phyloP scores from a whole-genome alignment of 768 basidiomycete genomes.

The Austroboletus eburneus region DNA sequence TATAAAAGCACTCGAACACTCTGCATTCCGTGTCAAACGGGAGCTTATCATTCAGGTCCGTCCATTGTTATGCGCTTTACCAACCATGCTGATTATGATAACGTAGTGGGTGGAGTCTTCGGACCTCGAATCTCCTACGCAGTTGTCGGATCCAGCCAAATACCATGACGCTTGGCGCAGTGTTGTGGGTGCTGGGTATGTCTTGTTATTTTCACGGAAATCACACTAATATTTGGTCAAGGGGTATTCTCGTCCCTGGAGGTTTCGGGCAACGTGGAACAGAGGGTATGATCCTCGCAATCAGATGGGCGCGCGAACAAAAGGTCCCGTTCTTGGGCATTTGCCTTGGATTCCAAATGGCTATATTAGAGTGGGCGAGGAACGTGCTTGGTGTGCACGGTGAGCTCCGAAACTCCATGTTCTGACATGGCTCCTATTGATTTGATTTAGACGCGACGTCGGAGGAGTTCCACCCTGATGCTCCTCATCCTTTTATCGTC shows the following conservation, averaged over 20 bases:
- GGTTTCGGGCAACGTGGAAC: slow-evolving; percentile 93
- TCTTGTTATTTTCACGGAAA: slow-evolving; percentile 6
- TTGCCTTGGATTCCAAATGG: slow-evolving; percentile 96
- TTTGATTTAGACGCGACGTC: slow-evolving; percentile 72
- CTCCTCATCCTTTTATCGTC: slow-evolving; percentile 72
- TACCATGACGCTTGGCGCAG: slow-evolving; percentile 97
- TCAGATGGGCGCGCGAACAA: slow-evolving; percentile 94
- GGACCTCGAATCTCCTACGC: slow-evolving; percentile 78
- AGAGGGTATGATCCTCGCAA: slow-evolving; percentile 98
- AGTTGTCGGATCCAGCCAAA: slow-evolving; percentile 73
- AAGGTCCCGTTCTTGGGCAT: slow-evolving; percentile 94
- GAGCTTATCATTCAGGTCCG: slow-evolving; percentile 78
- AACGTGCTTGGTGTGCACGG: slow-evolving; percentile 71
- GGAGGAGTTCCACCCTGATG: slow-evolving; percentile 64
- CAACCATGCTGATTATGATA: slow-evolving; percentile 5
- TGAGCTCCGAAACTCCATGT: slow-evolving; percentile 29
- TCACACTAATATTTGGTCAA: slow-evolving; percentile 29
- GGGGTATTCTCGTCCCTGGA: slow-evolving; percentile 95
- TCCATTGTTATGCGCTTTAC: slow-evolving; percentile 6
- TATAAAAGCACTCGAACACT: slow-evolving; percentile 94
- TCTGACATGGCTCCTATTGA: slow-evolving; percentile 4
- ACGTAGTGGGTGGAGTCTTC: slow-evolving; percentile 94
- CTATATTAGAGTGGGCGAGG: slow-evolving; percentile 92
- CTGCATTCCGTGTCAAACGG: slow-evolving; percentile 85
- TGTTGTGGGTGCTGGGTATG: slow-evolving; percentile 84